A percentile compares a stretch with the other conserved stretches of the same genome.
Conservation (phyloP, 805 yeast genomes). For the Candida alai region DNA sequence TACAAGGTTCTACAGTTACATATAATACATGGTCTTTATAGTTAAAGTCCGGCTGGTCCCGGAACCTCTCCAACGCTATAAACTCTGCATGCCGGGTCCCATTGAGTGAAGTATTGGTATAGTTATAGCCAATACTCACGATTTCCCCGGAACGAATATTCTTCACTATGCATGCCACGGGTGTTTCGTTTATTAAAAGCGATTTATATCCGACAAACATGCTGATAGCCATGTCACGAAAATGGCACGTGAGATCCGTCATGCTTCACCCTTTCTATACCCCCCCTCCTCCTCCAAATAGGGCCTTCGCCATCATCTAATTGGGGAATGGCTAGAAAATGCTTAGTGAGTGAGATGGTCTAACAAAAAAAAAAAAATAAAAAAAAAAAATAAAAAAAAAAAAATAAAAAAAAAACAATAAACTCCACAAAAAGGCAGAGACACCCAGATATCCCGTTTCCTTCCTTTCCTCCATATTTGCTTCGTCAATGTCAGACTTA, state of each 20-base stretch:
- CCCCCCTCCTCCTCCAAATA: no score
- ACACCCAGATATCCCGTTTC: neutral
- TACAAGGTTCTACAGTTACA: constrained; percentile 97
- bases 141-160: constrained; percentile 38
- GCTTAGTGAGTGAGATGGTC: neutral
- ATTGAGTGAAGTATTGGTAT: constrained; percentile 76
- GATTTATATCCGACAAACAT: constrained; percentile 39
- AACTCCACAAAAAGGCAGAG: no score
- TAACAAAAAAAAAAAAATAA: neutral
- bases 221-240: constrained; percentile 31
- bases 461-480: neutral
- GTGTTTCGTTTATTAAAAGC: constrained; percentile 33
- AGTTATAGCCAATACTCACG: constrained; percentile 77
- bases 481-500: constrained; percentile 23
- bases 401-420: no score
- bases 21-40: constrained; percentile 64
- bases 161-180: constrained; percentile 37
- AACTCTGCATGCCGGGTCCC: constrained; percentile 95
- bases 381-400: neutral
- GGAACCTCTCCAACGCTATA: constrained; percentile 57
- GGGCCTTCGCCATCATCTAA: neutral
- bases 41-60: constrained; percentile 2
- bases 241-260: constrained; percentile 17
- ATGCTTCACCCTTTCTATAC: no score
- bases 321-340: neutral